Evolutionary conservation across 108 stramenopile genomes (phyloP).

Genomic region (Cylindrotheca fusiformis): DNA sequence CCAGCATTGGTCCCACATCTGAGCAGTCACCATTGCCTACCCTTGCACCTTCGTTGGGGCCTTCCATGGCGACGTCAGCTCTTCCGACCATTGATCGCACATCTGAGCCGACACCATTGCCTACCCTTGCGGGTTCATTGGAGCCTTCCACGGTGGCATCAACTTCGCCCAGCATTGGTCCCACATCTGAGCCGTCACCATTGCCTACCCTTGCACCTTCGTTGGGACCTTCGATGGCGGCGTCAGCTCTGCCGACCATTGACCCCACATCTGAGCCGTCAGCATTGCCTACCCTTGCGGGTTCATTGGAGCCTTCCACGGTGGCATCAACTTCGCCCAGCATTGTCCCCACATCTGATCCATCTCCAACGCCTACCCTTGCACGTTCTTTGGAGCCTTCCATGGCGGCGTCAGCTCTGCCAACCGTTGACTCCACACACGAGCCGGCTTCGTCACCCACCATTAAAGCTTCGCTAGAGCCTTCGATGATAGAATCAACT

Average conservation of each 20-base stretch:
- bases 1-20: too few relatives aligned
- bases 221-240: background rate
- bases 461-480: background rate
- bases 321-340: too few relatives aligned
- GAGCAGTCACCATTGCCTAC: background rate
- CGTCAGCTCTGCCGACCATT: background rate
- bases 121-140: background rate
- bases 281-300: background rate
- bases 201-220: slow-evolving; percentile 1
- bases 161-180: background rate
- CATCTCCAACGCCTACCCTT: background rate
- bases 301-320: too few relatives aligned
- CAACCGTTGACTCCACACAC: background rate
- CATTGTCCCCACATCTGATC: background rate
- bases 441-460: slow-evolving; percentile 7
- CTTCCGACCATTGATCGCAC: slow-evolving; percentile 4
- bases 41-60: background rate
- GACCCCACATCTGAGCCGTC: background rate
- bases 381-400: background rate
- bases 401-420: background rate
- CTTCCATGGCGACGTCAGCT: background rate
- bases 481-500: background rate
- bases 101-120: background rate
- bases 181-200: slow-evolving; percentile 2
- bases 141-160: slow-evolving; percentile 3